Base-by-base conservation (phyloP, 768 basidiomycete genomes). In the Clavulina sp. region DNA sequence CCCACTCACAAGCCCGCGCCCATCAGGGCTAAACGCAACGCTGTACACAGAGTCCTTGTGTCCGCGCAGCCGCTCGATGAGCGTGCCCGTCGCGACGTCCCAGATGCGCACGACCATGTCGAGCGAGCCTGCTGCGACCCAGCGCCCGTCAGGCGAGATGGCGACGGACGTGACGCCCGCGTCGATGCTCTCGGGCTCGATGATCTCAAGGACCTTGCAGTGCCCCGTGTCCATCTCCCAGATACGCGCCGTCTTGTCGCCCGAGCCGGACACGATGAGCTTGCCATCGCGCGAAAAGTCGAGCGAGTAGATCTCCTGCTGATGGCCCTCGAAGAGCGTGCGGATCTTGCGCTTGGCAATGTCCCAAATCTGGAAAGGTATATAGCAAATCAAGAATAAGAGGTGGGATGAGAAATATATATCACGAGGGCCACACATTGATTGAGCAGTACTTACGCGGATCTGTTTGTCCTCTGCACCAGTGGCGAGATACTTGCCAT, bases 381-480 rank as follows among this genome's bases (percentile, higher is more conserved):
- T 30, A 28, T 38, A 46, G 18, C 28, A 41, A 23, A 54, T n/a
- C 2, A 34, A 13, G 36, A 26, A 6, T 5, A 31, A 28, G 19
- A 18, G 49, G n/a, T 19, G 4, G 26, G 34, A 41, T 47, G 30
- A 24, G 24, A 23, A 9, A 36, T 2, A 47, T n/a, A n/a, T 31
- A 9, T 28, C 32, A 38, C 36, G 21, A 38, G 13, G 21, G 36
- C 36, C 9, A 13, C n/a, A n/a, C n/a, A n/a, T n/a, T n/a, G n/a
- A n/a, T n/a, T n/a, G 46, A 43, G 5, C 57, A 33, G 16, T 62
- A 76, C 60, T 60, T 52, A 92, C 91, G 60, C 93, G 71, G 60
- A 97, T 88, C 61, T 83, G 80, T 54, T 83, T 77, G 67, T 97
- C 93, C 65, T 97, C 93, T 0, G 91, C 89, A 5, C 82, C 81